phyloP scores from a whole-genome alignment of 352 stramenopile species.

The Saprolegnia diclina region DNA sequence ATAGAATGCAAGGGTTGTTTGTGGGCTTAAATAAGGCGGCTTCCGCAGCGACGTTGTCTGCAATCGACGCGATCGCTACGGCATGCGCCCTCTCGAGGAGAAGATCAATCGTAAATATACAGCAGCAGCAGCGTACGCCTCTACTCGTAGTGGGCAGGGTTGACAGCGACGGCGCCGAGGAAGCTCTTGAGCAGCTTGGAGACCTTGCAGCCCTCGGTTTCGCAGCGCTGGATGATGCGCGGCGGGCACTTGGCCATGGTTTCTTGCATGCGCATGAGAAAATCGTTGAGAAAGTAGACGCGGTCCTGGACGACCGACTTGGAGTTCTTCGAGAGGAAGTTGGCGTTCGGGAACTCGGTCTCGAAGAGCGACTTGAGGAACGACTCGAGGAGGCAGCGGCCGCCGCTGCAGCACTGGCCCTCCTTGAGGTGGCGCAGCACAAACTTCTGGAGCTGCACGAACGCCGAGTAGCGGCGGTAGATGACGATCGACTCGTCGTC shows the following conservation, averaged over 20 bases:
- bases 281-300: conserved; percentile 78
- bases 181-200: conserved; percentile 84
- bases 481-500: conserved; percentile 58
- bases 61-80: too few relatives aligned
- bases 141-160: conserved; percentile 22
- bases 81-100: too few relatives aligned
- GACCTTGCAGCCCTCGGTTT: conserved; percentile 77
- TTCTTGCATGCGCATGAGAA: conserved; percentile 67
- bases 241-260: conserved; percentile 71
- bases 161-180: conserved; percentile 22
- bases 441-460: conserved; percentile 76
- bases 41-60: too few relatives aligned
- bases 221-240: conserved; percentile 61
- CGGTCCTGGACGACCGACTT: conserved; percentile 69
- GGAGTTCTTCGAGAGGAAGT: conserved; percentile 76
- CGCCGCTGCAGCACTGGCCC: conserved; percentile 53
- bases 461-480: conserved; percentile 80
- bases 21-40: too few relatives aligned
- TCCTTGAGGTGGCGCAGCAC: conserved; percentile 63
- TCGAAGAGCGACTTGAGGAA: conserved; percentile 69
- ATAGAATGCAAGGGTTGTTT: too few relatives aligned
- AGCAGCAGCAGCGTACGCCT: background rate
- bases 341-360: conserved; percentile 71
- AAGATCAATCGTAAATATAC: background rate
- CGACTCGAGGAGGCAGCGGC: conserved; percentile 55